Base-by-base conservation (phyloP, 495 filamentous ascomycete species). In the Penicillium nucicola region DNA sequence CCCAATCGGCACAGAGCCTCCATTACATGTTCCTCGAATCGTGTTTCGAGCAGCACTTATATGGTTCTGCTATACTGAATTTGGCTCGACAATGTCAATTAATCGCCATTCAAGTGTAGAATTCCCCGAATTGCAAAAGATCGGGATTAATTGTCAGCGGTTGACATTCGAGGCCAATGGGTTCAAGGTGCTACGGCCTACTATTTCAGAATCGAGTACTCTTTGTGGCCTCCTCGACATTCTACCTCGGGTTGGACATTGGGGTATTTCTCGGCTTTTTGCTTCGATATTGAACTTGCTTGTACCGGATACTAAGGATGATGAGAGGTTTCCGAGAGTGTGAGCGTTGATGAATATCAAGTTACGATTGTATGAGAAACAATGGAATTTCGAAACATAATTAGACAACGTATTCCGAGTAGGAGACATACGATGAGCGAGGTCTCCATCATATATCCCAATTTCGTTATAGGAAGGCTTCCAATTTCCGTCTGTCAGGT, bases 11-110 rank as follows among this genome's bases (percentile, higher is more conserved):
- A 20, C 41, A 13, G 58, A 61, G 18, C 55, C 58, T 9, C 50
- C 55, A 3, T 55, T 61, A 15, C 58, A 61, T 30, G 33, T 61
- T 2, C 55, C 58, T 10, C 43, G 55, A 28, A 48, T 49, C 10
- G n/a, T 61, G 10, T 58, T 48, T 22, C 58, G 47, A 1, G 55
- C 55, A 10, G 54, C 55, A 11, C 32, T 46, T 5, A 33, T 58
- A 2, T 61, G 55, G 55, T 57, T 44, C 34, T 44, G 32, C 11
- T 57, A 50, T 36, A 30, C 28, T 1, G 40, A 53, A 18, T 57
- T 48, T 33, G 50, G 55, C 34, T 13, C 18, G 12, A 20, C 11
- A 13, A 28, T 9, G 45, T 30, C 30, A 42, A 30, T 9, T 18
- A 18, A 18, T 18, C 36, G 11, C 8, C 25, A 15, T 31, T 13